Conservation (phyloP, 106 monocot species). For the Platanthera guangdongensis region DNA sequence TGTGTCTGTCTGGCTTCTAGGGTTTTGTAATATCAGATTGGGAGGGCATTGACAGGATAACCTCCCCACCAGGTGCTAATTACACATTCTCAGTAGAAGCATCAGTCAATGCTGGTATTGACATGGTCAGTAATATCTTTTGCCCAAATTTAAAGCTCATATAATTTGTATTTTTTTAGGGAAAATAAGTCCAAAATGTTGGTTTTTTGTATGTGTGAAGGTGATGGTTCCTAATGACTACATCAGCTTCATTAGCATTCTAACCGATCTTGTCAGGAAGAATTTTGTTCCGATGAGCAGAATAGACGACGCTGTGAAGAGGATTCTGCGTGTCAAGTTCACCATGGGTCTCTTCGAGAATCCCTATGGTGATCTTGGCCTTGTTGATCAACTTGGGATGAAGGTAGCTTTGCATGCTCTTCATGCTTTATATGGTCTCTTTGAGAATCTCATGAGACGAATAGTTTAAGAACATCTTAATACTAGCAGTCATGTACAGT, state of each 20-base stretch:
- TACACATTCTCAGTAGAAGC: constrained; percentile 56
- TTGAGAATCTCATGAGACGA: too few relatives aligned
- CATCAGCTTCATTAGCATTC: constrained; percentile 17
- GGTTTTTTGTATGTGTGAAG: neutral
- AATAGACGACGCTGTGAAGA: constrained; percentile 46
- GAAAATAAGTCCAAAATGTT: neutral
- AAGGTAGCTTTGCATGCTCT: constrained; percentile 10
- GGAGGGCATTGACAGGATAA: constrained; percentile 60
- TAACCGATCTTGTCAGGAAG: constrained; percentile 26
- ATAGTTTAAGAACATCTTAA: too few relatives aligned
- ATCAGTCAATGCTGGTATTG: constrained; percentile 57
- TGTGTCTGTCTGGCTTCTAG: constrained; percentile 14
- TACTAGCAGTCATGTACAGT: too few relatives aligned
- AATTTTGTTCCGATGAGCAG: constrained; percentile 36
- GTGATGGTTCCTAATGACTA: constrained; percentile 45
- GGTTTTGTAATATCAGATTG: constrained; percentile 84
- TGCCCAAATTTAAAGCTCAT: neutral
- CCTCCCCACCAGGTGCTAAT: constrained; percentile 31
- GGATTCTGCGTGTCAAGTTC: constrained; percentile 56
- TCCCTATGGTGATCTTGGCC: constrained; percentile 31
- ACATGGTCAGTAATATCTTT: constrained; percentile 43
- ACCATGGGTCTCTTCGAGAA: constrained; percentile 48
- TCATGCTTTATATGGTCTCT: neutral
- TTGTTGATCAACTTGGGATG: constrained; percentile 36
- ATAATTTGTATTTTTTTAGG: neutral